Evolutionary conservation across 768 basidiomycete species (phyloP), one percentile per base, ranked within the genome.

Genomic region (Lactifluus volemus): DNA sequence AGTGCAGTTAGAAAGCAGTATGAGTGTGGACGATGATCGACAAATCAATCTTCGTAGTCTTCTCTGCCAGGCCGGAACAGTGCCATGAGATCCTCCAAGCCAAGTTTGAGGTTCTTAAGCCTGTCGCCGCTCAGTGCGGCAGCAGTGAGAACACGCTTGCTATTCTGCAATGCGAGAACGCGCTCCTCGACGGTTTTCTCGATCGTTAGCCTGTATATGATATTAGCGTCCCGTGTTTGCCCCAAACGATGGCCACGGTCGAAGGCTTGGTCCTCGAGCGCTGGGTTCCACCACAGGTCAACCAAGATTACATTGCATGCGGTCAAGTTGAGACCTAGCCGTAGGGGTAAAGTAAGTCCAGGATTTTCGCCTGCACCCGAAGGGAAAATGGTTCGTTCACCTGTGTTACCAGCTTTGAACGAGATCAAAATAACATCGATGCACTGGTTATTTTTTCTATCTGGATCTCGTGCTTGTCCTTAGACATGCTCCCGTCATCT

Each of bases 251-350:
- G 92, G 6, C 89, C 85, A 53, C 92, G 85, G 70, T 94, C 94
- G 68, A 94, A 96, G 0, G 94, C 94, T 75, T 98, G 95, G 64
- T 96, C 92, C 81, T 91, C 89, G 4, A 91, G 77, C 0, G 89
- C 91, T 10, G 91, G 90, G 71, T 92, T 89, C 92, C 95, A 98
- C 94, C 95, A 98, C 61, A 94, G 74, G 70, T 97, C 96, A 58
- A 92, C 82, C 3, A 98, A 79, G 66, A 98, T 88, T 42, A 98
- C 94, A 65, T 96, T 96, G 73, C 95, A 98, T 39, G 85, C 86
- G 0, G 92, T 93, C 68, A 97, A 70, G 70, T 98, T 97, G 49
- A 98, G 81, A 48, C 93, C 92, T 84, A 65, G 21, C 59, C 45
- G 67, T 50, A 39, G 34, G 59, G 49, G 54, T 45, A n/a, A n/a